Percentiles rank a stretch among this genome's conserved stretches.
These are phyloP conservation scores for Tetrahymena malaccensis DNA, from an alignment of 73 alveolate species.

Conservation along the genomic window DNA sequence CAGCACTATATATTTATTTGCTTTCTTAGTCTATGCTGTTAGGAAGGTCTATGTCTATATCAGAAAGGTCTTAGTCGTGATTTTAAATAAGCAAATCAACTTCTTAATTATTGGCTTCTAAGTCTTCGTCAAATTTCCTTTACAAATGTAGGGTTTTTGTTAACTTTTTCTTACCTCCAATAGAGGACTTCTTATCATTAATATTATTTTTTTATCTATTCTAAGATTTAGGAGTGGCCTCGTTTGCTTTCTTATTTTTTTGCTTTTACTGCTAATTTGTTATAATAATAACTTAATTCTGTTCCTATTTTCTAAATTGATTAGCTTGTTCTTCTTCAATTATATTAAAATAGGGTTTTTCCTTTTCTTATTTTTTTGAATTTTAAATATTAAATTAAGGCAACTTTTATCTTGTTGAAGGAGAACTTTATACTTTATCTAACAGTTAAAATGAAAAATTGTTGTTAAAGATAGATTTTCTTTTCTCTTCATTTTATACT, in stretches of 20 bases:
- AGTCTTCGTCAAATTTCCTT: background rate
- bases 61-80: background rate
- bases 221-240: background rate
- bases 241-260: background rate
- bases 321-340: background rate
- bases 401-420: too few species aligned
- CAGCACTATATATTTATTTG: background rate
- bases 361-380: too few species aligned
- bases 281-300: too few species aligned
- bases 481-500: background rate
- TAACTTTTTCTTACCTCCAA: background rate
- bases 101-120: background rate
- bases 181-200: background rate
- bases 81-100: background rate
- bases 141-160: background rate
- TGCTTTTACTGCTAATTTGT: background rate
- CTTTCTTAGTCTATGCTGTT: background rate
- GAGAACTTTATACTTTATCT: too few species aligned
- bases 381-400: too few species aligned
- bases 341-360: too few species aligned
- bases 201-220: too few species aligned
- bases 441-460: background rate
- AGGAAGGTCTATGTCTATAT: background rate
- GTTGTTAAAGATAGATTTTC: background rate
- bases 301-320: background rate